These are phyloP conservation scores for Botrytis byssoidea DNA, from an alignment of 2,329 filamentous ascomycete genomes.

Conservation along the genomic window DNA sequence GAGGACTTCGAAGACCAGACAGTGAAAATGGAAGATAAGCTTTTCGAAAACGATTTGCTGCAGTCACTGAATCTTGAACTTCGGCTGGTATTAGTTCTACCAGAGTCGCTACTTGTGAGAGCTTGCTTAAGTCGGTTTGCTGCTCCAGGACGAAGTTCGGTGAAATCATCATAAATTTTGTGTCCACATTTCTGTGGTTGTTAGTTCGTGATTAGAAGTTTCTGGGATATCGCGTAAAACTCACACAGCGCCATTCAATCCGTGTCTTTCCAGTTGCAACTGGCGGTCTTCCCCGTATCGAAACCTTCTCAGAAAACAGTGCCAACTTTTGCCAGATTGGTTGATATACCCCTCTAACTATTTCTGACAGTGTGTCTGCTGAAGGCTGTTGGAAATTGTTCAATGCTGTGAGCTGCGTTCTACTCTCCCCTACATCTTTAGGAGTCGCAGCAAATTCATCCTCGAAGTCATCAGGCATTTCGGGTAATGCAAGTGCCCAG, in stretches of 20 bases:
- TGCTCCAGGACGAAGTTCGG: conserved; percentile 20
- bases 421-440: neutral
- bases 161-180: conserved; percentile 24
- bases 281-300: neutral
- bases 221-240: neutral
- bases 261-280: conserved; percentile 19
- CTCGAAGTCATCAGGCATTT: neutral
- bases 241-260: conserved; percentile 21
- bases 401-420: neutral
- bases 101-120: neutral
- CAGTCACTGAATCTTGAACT: neutral
- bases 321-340: neutral
- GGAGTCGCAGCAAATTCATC: neutral
- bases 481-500: neutral
- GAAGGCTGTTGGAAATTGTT: neutral
- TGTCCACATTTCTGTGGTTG: conserved; percentile 25
- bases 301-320: neutral
- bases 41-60: neutral
- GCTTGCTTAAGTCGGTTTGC: conserved; percentile 1
- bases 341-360: neutral
- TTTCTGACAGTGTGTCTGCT: neutral
- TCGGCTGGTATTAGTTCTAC: neutral
- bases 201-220: neutral
- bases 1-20: neutral
- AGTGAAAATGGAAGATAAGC: neutral